These are phyloP conservation scores for Centella asiatica DNA, from an alignment of 129 eudicot genomes.

Conservation along the genomic window DNA sequence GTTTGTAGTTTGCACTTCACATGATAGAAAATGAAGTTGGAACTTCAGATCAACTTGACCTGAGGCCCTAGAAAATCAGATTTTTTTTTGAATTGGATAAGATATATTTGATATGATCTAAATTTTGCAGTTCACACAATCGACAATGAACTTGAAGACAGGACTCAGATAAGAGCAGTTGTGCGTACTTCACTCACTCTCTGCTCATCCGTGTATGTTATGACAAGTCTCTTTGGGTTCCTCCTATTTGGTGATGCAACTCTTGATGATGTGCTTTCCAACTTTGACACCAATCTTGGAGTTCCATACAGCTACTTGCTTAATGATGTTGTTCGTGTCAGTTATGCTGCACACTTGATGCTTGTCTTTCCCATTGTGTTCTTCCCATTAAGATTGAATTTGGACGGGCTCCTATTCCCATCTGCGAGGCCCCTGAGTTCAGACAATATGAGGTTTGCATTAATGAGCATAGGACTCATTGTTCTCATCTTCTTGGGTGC, in stretches of 20 bases:
- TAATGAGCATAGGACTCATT: slow-evolving; percentile 48
- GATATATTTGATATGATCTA: background rate
- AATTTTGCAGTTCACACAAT: slow-evolving; percentile 78
- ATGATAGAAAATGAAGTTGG: slow-evolving; percentile 80
- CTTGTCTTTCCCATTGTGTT: slow-evolving; percentile 92
- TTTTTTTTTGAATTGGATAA: no score
- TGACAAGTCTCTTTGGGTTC: slow-evolving; percentile 89
- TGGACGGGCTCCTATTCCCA: slow-evolving; percentile 71
- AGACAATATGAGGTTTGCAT: slow-evolving; percentile 64
- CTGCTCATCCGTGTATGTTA: slow-evolving; percentile 70
- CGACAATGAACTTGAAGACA: slow-evolving; percentile 81
- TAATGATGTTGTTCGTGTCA: slow-evolving; percentile 84
- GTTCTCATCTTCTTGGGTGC: slow-evolving; percentile 61
- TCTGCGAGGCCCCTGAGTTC: slow-evolving; percentile 46
- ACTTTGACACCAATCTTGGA: slow-evolving; percentile 77
- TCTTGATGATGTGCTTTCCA: slow-evolving; percentile 86
- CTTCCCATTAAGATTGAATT: slow-evolving; percentile 66
- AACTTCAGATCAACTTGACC: no score
- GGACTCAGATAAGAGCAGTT: slow-evolving; percentile 49
- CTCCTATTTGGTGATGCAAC: slow-evolving; percentile 84
- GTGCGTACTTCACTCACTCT: slow-evolving; percentile 65
- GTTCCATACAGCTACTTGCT: slow-evolving; percentile 74
- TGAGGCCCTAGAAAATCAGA: no score
- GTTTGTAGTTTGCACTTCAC: slow-evolving; percentile 57
- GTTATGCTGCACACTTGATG: slow-evolving; percentile 94